Conservation (phyloP, 1,284 basidiomycete species). For the Sphagnurus paluster region DNA sequence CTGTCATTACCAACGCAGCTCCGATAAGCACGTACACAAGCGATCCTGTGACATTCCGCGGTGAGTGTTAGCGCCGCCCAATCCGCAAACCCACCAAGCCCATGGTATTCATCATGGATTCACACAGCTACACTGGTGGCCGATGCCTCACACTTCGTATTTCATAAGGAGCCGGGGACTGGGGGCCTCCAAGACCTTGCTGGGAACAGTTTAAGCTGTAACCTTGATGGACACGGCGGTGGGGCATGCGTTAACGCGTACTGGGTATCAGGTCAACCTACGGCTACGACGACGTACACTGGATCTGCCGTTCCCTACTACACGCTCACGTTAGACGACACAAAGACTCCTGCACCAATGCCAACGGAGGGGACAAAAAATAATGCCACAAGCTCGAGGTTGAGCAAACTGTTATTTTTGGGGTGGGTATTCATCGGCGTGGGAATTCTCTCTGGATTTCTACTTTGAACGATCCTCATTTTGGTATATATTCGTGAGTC, state of each 20-base stretch:
- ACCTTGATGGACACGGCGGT: slow-evolving; percentile 2
- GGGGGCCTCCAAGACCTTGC: not conserved
- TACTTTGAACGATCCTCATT: too few species aligned
- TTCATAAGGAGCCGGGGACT: not conserved
- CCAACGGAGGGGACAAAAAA: not conserved
- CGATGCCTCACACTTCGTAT: slow-evolving; percentile 2
- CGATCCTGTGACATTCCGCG: slow-evolving; percentile 2
- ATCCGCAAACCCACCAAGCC: not conserved
- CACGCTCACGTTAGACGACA: not conserved
- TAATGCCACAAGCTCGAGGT: not conserved
- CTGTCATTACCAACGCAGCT: not conserved
- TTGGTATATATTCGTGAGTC: too few species aligned
- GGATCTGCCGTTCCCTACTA: slow-evolving; percentile 1
- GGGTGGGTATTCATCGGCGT: too few species aligned
- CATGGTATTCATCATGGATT: not conserved
- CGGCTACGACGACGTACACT: slow-evolving; percentile 1
- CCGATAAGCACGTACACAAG: slow-evolving; percentile 4
- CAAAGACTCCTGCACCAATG: too few species aligned
- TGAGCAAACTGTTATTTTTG: too few species aligned
- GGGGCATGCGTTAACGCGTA: slow-evolving; percentile 3
- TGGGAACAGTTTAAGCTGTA: not conserved
- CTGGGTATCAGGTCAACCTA: not conserved
- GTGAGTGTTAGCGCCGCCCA: not conserved
- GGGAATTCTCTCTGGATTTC: too few species aligned
- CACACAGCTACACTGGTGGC: not conserved